Conservation (phyloP, 108 stramenopile species). For the Stephanodiscus minutulus region DNA sequence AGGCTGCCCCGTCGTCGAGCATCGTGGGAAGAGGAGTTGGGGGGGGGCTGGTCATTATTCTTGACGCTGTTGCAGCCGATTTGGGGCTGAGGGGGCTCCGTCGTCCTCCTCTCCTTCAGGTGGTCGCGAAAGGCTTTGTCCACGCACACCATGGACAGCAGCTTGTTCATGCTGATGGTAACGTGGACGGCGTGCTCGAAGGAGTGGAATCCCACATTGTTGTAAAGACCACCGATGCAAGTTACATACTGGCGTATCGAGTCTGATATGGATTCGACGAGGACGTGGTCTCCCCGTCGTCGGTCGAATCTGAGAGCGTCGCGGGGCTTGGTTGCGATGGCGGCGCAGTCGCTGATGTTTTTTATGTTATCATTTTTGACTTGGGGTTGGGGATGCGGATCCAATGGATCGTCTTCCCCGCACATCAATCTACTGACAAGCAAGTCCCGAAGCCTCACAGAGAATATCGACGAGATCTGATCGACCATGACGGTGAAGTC, state of each 20-base stretch:
- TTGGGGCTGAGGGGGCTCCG: background rate
- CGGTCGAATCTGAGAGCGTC: conserved; percentile 28
- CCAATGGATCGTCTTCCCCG: conserved; percentile 1
- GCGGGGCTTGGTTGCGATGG: background rate
- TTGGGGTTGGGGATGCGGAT: background rate
- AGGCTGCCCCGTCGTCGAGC: too few relatives aligned
- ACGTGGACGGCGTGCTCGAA: conserved; percentile 72
- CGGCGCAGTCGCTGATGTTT: background rate
- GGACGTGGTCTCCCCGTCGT: conserved; percentile 20
- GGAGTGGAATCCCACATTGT: conserved; percentile 63
- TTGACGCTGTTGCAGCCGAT: background rate
- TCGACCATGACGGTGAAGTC: conserved; percentile 42
- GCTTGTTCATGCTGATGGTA: conserved; percentile 51
- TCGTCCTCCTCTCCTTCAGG: too few relatives aligned
- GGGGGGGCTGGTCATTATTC: background rate
- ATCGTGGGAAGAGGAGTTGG: background rate
- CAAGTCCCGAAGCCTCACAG: conserved; percentile 21
- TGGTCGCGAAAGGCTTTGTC: background rate
- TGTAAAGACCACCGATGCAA: conserved; percentile 41
- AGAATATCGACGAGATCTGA: conserved; percentile 30
- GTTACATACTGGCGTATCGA: conserved; percentile 29
- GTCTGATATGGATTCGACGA: conserved; percentile 22
- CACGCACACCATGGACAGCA: conserved; percentile 26
- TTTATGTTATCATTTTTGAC: background rate
- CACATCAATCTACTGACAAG: conserved; percentile 3